Conservation (phyloP, 441 rosid genomes). For the Eruca vesicaria region DNA sequence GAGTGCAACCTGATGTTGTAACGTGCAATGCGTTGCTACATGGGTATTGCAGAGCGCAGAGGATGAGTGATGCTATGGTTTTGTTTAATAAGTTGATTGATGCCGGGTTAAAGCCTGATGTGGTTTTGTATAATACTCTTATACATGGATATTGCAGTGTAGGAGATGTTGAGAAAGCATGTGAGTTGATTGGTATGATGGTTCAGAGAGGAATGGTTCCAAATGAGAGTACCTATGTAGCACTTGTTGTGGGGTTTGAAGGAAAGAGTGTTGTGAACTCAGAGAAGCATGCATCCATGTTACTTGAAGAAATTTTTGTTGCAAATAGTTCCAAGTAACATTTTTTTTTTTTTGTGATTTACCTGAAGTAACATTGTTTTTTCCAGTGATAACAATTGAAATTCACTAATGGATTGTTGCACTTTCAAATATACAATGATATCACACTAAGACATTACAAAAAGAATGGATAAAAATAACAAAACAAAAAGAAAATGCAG, state of each 20-base stretch:
- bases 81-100: conserved; percentile 44
- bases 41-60: conserved; percentile 43
- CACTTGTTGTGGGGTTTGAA: conserved; percentile 43
- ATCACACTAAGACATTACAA: conserved; percentile 18
- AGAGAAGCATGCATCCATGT: conserved; percentile 35
- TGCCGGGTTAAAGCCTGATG: conserved; percentile 46
- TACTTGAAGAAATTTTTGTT: conserved; percentile 36
- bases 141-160: conserved; percentile 44
- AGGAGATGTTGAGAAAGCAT: conserved; percentile 40
- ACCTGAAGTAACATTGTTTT: conserved; percentile 5
- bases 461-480: neutral
- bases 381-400: neutral
- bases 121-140: conserved; percentile 45
- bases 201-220: conserved; percentile 43
- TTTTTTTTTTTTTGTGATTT: neutral
- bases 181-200: conserved; percentile 42
- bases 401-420: neutral
- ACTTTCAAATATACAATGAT: conserved; percentile 33
- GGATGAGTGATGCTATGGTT: conserved; percentile 40
- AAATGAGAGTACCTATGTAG: conserved; percentile 33
- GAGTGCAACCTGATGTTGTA: conserved; percentile 45
- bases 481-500: conserved; percentile 12
- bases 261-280: conserved; percentile 29
- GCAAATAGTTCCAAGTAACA: conserved; percentile 15
- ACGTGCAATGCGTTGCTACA: conserved; percentile 47